Percentiles rank a stretch among this genome's conserved stretches.
Evolutionary conservation across 78 protist genomes (phyloP).

Genomic region (Diacronema lutheri): DNA sequence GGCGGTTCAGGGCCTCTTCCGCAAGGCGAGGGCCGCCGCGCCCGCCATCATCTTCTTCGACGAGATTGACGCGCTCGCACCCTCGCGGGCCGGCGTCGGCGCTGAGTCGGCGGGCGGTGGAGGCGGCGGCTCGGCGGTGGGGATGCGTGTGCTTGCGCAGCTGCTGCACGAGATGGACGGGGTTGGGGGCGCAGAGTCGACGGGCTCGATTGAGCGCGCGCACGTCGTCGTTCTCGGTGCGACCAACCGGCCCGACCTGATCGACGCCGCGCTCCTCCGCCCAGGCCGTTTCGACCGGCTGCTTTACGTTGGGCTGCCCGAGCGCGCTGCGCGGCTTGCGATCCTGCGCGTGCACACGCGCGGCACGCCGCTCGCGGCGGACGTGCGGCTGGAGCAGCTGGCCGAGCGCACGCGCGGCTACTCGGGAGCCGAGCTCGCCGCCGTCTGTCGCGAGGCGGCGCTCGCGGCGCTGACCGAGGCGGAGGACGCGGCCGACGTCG

Average conservation of each 20-base stretch:
- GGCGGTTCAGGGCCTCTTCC: slow-evolving; percentile 25
- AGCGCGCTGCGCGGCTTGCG: slow-evolving; percentile 24
- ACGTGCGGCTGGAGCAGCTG: slow-evolving; percentile 41
- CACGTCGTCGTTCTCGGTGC: slow-evolving; percentile 16
- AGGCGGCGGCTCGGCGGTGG: slow-evolving; percentile 23
- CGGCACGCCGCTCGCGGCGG: slow-evolving; percentile 48
- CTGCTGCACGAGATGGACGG: slow-evolving; percentile 94
- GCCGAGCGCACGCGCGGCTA: slow-evolving; percentile 57
- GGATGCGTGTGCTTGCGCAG: slow-evolving; percentile 83
- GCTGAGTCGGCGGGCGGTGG: slow-evolving; percentile 42
- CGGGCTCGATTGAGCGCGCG: background rate
- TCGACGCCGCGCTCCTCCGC: slow-evolving; percentile 41
- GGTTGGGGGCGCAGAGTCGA: background rate
- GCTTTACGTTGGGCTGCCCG: slow-evolving; percentile 27
- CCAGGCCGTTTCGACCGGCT: slow-evolving; percentile 40
- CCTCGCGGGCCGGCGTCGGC: slow-evolving; percentile 27
- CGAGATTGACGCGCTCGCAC: slow-evolving; percentile 87
- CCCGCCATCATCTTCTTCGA: slow-evolving; percentile 88
- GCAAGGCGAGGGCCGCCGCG: slow-evolving; percentile 53
- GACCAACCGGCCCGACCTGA: slow-evolving; percentile 24
- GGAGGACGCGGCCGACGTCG: background rate
- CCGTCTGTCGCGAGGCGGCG: slow-evolving; percentile 88
- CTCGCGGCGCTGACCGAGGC: slow-evolving; percentile 69
- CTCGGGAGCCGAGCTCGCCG: slow-evolving; percentile 91
- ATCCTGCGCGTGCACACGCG: slow-evolving; percentile 54